Percentiles rank a stretch among this genome's conserved stretches.
Evolutionary conservation across 2,329 filamentous ascomycete genomes (phyloP).

Genomic region (Ampelomyces quisqualis): DNA sequence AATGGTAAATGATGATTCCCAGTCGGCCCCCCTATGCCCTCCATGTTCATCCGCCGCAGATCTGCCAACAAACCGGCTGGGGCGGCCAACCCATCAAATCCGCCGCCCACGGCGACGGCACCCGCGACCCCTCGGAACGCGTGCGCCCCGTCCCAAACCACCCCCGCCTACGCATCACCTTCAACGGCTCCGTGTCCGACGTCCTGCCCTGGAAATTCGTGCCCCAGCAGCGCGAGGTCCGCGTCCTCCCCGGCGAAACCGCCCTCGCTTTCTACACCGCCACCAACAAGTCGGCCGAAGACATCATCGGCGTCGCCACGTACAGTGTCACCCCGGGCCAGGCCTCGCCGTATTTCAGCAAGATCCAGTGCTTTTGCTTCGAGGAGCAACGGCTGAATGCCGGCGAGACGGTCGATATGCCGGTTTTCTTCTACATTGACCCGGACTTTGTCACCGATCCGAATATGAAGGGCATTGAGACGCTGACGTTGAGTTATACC

Average conservation of each 20-base stretch:
- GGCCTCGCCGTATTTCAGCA: slow-evolving; percentile 96
- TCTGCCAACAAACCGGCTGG: slow-evolving; percentile 86
- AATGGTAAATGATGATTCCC: slow-evolving; percentile 59
- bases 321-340: slow-evolving; percentile 96
- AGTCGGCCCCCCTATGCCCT: slow-evolving; percentile 8
- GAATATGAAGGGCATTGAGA: slow-evolving; percentile 91
- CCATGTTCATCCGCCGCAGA: slow-evolving; percentile 49
- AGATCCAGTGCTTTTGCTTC: slow-evolving; percentile 99
- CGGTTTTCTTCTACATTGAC: slow-evolving; percentile 98
- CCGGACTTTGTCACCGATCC: slow-evolving; percentile 90
- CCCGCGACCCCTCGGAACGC: slow-evolving; percentile 69
- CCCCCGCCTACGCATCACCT: slow-evolving; percentile 88
- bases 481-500: slow-evolving; percentile 93
- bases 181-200: slow-evolving; percentile 93
- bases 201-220: slow-evolving; percentile 96
- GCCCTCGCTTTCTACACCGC: slow-evolving; percentile 97
- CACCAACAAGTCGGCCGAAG: slow-evolving; percentile 82
- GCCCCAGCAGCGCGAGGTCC: slow-evolving; percentile 94
- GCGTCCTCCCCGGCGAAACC: slow-evolving; percentile 92
- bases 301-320: slow-evolving; percentile 97
- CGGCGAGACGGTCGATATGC: slow-evolving; percentile 98
- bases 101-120: slow-evolving; percentile 60
- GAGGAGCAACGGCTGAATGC: slow-evolving; percentile 92
- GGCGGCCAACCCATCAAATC: slow-evolving; percentile 89
- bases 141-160: slow-evolving; percentile 78